phyloP scores from a whole-genome alignment of 2,329 filamentous ascomycete genomes.

The Podosphaera xanthii region DNA sequence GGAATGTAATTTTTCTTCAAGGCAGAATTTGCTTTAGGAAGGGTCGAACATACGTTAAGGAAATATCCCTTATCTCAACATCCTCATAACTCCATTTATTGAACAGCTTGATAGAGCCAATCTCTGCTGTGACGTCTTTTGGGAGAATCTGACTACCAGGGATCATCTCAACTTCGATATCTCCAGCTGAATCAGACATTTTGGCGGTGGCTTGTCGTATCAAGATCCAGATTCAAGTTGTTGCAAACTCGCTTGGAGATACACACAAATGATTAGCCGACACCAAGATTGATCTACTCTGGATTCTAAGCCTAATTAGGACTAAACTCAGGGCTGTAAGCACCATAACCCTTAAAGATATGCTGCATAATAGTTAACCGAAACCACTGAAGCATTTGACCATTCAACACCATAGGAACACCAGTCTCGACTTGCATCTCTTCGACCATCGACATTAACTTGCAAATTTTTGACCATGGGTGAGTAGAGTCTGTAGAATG shows the following conservation, averaged over 20 bases:
- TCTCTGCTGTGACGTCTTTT: conserved; percentile 76
- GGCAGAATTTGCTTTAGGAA: conserved; percentile 2
- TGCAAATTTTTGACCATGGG: too few species aligned
- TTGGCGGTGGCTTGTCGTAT: conserved; percentile 21
- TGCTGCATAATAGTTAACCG: too few species aligned
- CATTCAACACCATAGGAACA: too few species aligned
- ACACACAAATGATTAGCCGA: too few species aligned
- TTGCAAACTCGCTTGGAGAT: neutral
- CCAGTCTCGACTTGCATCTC: too few species aligned
- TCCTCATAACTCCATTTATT: conserved; percentile 98
- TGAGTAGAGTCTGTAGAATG: too few species aligned
- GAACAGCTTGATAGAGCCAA: conserved; percentile 89
- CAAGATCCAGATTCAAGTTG: neutral
- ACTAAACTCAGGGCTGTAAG: neutral
- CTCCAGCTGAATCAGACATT: conserved; percentile 79
- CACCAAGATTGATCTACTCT: too few species aligned
- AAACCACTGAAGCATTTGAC: too few species aligned
- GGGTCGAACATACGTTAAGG: conserved; percentile 65
- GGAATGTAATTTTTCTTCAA: neutral
- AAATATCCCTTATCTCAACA: conserved; percentile 99
- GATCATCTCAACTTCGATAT: conserved; percentile 74
- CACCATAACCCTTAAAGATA: too few species aligned
- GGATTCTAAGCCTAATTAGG: too few species aligned
- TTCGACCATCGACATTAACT: too few species aligned
- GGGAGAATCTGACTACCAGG: conserved; percentile 61